Percentiles rank a stretch among this genome's conserved stretches.
Conservation (phyloP, 805 yeast species). For the Hanseniaspora jakobsenii region DNA sequence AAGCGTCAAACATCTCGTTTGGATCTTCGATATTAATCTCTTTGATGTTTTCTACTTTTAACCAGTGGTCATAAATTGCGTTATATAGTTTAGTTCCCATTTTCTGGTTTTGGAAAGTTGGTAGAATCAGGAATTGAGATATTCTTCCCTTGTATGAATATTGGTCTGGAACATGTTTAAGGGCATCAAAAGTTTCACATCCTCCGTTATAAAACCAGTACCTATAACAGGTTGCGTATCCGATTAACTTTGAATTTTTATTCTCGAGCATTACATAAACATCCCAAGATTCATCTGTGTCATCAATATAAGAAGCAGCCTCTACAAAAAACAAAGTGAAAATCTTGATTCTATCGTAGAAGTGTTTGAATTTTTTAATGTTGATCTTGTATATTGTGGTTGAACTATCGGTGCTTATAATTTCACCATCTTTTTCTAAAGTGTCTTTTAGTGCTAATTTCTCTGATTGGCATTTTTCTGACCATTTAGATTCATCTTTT, state of each 20-base stretch:
- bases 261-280: constrained; percentile 42
- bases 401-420: constrained; percentile 27
- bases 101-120: constrained; percentile 64
- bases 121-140: constrained; percentile 75
- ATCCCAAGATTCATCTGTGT: constrained; percentile 68
- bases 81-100: constrained; percentile 62
- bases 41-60: constrained; percentile 37
- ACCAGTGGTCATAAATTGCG: constrained; percentile 44
- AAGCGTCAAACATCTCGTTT: constrained; percentile 78
- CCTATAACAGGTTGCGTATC: constrained; percentile 72
- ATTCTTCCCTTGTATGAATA: constrained; percentile 51
- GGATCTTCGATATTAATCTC: constrained; percentile 93
- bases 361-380: constrained; percentile 30
- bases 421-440: constrained; percentile 26
- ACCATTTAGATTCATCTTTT: constrained; percentile 61
- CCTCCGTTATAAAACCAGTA: constrained; percentile 65
- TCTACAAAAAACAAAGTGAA: constrained; percentile 78
- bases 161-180: constrained; percentile 24
- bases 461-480: constrained; percentile 41
- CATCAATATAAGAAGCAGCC: constrained; percentile 83
- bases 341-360: constrained; percentile 63
- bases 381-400: constrained; percentile 38
- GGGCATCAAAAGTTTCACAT: constrained; percentile 34
- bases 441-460: constrained; percentile 16
- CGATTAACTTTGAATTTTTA: constrained; percentile 41